These are phyloP conservation scores for Fusarium sororula DNA, from an alignment of 2,329 filamentous ascomycete genomes.

Conservation along the genomic window DNA sequence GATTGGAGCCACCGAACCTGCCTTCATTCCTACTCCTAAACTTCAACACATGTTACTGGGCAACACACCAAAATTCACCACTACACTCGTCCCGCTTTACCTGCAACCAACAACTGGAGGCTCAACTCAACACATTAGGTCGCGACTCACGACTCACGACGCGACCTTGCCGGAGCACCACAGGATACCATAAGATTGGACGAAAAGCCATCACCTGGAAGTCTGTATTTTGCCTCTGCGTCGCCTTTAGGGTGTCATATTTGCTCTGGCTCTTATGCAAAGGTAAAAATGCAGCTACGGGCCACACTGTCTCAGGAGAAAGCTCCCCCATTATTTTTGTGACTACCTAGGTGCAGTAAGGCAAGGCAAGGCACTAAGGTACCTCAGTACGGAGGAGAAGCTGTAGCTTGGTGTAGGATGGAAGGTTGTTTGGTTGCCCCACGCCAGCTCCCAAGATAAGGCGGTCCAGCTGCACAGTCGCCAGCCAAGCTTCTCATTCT, in stretches of 20 bases:
- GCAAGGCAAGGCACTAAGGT: background rate
- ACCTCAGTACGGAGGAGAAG: background rate
- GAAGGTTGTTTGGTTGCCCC: slow-evolving; percentile 2
- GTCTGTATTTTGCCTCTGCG: background rate
- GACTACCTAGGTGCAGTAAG: background rate
- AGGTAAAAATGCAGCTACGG: background rate
- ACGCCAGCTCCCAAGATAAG: slow-evolving; percentile 6
- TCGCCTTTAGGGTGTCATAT: background rate
- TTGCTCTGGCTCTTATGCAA: background rate
- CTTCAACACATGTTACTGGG: slow-evolving; percentile 19
- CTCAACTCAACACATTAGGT: slow-evolving; percentile 15
- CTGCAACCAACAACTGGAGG: slow-evolving; percentile 17
- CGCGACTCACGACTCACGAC: slow-evolving; percentile 14
- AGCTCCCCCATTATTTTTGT: background rate
- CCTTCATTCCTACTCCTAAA: slow-evolving; percentile 19
- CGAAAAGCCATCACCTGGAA: slow-evolving; percentile 1
- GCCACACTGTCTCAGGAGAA: slow-evolving; percentile 18
- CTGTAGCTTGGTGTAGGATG: background rate
- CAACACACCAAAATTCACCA: slow-evolving; percentile 21
- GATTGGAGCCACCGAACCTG: background rate
- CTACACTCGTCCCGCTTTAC: slow-evolving; percentile 20
- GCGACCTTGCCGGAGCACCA: slow-evolving; percentile 17
- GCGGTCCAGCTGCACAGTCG: background rate
- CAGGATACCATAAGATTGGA: background rate
- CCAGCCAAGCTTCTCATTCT: background rate